Conservation (phyloP, 2,329 filamentous ascomycete genomes). For the Cladorrhinum sp. region DNA sequence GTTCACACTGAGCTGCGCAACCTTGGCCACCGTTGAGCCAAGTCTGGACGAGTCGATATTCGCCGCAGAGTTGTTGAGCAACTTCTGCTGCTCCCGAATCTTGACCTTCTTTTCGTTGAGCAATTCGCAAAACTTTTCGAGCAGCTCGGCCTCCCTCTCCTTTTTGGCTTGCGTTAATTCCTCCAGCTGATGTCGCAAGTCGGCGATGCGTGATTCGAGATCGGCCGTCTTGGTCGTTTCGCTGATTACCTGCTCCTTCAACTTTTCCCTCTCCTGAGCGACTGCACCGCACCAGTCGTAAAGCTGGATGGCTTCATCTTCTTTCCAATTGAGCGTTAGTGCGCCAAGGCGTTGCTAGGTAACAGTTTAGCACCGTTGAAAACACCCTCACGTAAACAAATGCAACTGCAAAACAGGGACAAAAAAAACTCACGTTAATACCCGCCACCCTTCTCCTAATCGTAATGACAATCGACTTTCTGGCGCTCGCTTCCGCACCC, state of each 20-base stretch:
- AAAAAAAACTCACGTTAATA: slow-evolving; percentile 56
- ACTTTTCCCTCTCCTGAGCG: slow-evolving; percentile 45
- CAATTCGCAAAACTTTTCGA: slow-evolving; percentile 67
- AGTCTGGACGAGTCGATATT: slow-evolving; percentile 16
- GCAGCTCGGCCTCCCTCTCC: slow-evolving; percentile 61
- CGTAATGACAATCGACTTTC: slow-evolving; percentile 55
- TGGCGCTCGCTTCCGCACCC: slow-evolving; percentile 55
- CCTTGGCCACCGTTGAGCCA: slow-evolving; percentile 9
- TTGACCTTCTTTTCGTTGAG: slow-evolving; percentile 79
- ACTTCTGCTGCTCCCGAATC: slow-evolving; percentile 68
- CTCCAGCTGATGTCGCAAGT: slow-evolving; percentile 61
- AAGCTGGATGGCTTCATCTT: slow-evolving; percentile 58
- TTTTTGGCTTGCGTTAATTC: slow-evolving; percentile 65
- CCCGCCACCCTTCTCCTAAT: slow-evolving; percentile 64
- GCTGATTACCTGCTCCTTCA: slow-evolving; percentile 42
- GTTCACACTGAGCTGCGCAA: slow-evolving; percentile 7
- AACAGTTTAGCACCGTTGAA: slow-evolving; percentile 8
- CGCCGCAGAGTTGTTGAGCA: slow-evolving; percentile 40
- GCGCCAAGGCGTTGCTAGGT: slow-evolving; percentile 65
- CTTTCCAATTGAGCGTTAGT: slow-evolving; percentile 54
- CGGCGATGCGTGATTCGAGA: slow-evolving; percentile 54
- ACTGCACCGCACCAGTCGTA: slow-evolving; percentile 69
- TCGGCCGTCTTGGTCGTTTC: slow-evolving; percentile 42
- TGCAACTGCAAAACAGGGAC: background rate
- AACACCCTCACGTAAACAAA: slow-evolving; percentile 6